Base-by-base conservation (phyloP, 805 yeast genomes). In the Kuraishia ogatae region DNA sequence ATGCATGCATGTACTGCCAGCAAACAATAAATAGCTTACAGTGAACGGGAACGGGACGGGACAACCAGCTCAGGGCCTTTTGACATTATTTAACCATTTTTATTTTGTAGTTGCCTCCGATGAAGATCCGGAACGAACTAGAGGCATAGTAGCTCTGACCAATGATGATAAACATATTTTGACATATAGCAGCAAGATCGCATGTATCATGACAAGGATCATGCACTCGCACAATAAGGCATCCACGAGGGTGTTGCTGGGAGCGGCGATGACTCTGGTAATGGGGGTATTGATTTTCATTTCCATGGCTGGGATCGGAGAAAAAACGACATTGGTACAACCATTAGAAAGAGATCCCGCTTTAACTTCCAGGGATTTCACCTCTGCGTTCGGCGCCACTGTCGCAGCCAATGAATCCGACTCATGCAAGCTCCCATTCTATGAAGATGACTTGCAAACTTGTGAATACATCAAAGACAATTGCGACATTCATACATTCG, bases 401-500 rank as follows among this genome's bases (percentile, higher is more conserved):
- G 15, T 3, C 6, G n/a, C 7, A 10, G 4, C 43, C 13, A 17
- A 35, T 15, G 46, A 51, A 10, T 19, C 48, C 13, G 48, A 51
- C 28, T 15, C 35, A 21, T 51, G 53, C 48, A 43, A 21, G 17
- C 48, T 28, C 15, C 46, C 46, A 22, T 35, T 19, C 11, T 15
- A 19, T 19, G 24, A 15, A n/a, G 4, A 21, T 23, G 35, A 19
- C 23, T 19, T 21, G 46, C 56, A 60, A 10, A 53, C 56, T 1
- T 68, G 72, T 51, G 19, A 43, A 17, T 66, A 55, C 50, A 54
- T 68, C 26, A 51, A 48, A 13, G 50, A 56, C 5, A 52, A 61
- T 39, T 69, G 72, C 51, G 55, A 60, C 39, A 29, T 13, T 10
- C 17, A 50, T 4, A 55, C 55, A 20, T 62, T 62, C 57, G 53